Base-by-base conservation (phyloP, 176 grass and related monocot genomes). In the Aechmea fasciata region DNA sequence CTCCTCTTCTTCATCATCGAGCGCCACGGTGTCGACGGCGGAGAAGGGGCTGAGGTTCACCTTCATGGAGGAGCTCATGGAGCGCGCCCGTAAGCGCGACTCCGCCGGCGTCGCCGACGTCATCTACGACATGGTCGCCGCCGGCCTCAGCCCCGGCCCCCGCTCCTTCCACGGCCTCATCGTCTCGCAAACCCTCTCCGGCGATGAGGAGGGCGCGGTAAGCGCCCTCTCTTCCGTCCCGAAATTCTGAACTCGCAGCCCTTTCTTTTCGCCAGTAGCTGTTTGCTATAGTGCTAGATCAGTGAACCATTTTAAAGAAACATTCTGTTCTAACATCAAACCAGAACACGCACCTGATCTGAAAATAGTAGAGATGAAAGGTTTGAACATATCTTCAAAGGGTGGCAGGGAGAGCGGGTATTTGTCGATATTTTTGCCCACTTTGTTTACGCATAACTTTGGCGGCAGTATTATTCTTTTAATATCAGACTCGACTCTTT, bases 41-140 rank as follows among this genome's bases (percentile, higher is more conserved):
- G 91, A 95, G 75, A 87, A 87, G 75, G 79, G 83, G 25, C 81
- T 95, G 22, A 79, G 91, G 29, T 78, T 89, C 13, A 69, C 84
- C 66, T 90, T 95, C 81, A 81, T 95, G 70, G 87, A 95, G 78
- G 83, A 95, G 66, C 83, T 95, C 17, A 76, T 85, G 73, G 78
- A 85, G 78, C 84, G 87, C 12, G 78, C 87, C 11, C 75, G 92
- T n/a, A 71, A 63, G 0, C 78, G 76, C 3, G 81, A 97, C 15
- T 74, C 73, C 10, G 68, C 41, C 0, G 89, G 89, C 14, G 93
- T 92, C 41, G 71, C 86, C 8, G 81, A 90, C 71, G 83, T 85
- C 48, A 97, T 97, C 55, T 90, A 92, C 47, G 89, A 92, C 80
- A 97, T 97, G 93, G 89, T 97, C 59, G 93, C 93, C 17, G 93